Evolutionary conservation across 2,329 filamentous ascomycete species (phyloP).

Genomic region (Penicillium sp.): DNA sequence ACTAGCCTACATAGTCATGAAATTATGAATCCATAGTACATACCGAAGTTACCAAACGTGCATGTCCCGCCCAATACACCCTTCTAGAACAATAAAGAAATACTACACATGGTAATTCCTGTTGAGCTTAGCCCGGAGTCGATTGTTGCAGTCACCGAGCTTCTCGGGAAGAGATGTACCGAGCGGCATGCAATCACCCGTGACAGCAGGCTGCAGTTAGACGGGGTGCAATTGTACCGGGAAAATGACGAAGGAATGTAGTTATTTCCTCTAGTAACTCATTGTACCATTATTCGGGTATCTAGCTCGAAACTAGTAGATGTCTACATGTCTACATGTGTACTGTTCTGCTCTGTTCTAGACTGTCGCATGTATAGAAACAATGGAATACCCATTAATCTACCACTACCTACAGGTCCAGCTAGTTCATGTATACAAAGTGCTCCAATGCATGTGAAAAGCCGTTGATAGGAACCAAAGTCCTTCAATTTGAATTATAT

Average conservation of each 20-base stretch:
- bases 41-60: neutral
- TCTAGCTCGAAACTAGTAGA: no score
- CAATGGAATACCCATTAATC: neutral
- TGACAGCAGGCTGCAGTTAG: neutral
- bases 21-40: neutral
- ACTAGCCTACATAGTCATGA: neutral
- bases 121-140: neutral
- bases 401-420: neutral
- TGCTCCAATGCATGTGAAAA: neutral
- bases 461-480: neutral
- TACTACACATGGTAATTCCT: neutral
- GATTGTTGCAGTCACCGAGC: neutral
- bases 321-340: no score
- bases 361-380: neutral
- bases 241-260: neutral
- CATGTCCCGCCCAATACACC: neutral
- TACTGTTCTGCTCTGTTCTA: neutral
- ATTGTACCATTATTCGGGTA: neutral
- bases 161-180: neutral
- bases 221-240: neutral
- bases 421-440: neutral
- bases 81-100: constrained; percentile 3
- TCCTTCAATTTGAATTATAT: constrained; percentile 13
- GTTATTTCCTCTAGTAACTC: neutral
- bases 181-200: neutral